Conservation (phyloP, 768 basidiomycete genomes). For the Macrolepiota dolichaula region DNA sequence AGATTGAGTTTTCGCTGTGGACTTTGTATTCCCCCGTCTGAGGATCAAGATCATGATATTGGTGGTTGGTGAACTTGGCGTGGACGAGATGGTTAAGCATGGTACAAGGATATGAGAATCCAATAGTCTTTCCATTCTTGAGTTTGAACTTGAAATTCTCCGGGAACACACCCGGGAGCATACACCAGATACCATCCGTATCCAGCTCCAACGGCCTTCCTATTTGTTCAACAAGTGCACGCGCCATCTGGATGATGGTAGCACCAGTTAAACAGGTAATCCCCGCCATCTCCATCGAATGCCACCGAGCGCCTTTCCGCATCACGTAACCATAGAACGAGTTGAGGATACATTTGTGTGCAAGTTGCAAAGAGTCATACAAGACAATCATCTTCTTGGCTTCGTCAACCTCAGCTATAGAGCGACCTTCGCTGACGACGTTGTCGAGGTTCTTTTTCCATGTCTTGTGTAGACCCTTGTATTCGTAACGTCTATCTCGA, state of each 20-base stretch:
- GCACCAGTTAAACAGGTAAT: slow-evolving; percentile 98
- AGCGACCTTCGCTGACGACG: slow-evolving; percentile 59
- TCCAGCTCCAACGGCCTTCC: slow-evolving; percentile 96
- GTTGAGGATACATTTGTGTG: slow-evolving; percentile 99
- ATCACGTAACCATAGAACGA: slow-evolving; percentile 99
- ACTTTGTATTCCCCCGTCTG: slow-evolving; percentile 82
- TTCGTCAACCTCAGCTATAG: slow-evolving; percentile 87
- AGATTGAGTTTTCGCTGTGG: slow-evolving; percentile 96
- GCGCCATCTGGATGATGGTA: slow-evolving; percentile 98
- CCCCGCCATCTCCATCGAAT: slow-evolving; percentile 99
- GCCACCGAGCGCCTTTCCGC: slow-evolving; percentile 99
- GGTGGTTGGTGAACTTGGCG: slow-evolving; percentile 93
- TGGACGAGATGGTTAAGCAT: slow-evolving; percentile 99
- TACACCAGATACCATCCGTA: slow-evolving; percentile 99
- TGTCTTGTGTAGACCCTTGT: slow-evolving; percentile 96
- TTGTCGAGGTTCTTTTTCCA: slow-evolving; percentile 98
- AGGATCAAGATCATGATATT: slow-evolving; percentile 90
- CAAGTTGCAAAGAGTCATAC: slow-evolving; percentile 97
- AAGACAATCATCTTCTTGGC: slow-evolving; percentile 99
- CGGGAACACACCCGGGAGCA: slow-evolving; percentile 97
- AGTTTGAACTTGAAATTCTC: slow-evolving; percentile 98
- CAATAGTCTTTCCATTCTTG: slow-evolving; percentile 78
- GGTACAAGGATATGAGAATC: slow-evolving; percentile 95
- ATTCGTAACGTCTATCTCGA: slow-evolving; percentile 96
- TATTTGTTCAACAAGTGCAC: slow-evolving; percentile 95